These are phyloP conservation scores for Pulveroboletus frians DNA, from an alignment of 768 basidiomycete species.

Conservation along the genomic window DNA sequence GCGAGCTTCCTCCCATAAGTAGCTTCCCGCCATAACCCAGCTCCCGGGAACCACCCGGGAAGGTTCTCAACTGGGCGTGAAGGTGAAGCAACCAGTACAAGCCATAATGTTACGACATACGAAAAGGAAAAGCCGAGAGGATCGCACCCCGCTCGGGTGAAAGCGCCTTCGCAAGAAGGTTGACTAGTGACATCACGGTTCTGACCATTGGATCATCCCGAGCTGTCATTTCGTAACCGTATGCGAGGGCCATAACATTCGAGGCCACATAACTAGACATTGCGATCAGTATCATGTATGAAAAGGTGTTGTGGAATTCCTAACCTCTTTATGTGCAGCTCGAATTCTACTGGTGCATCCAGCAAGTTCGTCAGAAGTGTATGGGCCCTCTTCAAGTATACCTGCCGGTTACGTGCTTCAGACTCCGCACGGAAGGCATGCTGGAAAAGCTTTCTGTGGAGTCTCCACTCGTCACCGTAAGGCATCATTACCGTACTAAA, in stretches of 20 bases:
- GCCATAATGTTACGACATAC: conserved; percentile 6
- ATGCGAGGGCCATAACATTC: conserved; percentile 23
- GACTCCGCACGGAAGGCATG: conserved; percentile 24
- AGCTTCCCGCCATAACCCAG: conserved; percentile 18
- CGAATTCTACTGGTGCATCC: conserved; percentile 21
- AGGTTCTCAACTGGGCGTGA: conserved; percentile 14
- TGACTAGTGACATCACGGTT: conserved; percentile 13
- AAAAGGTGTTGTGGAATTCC: not conserved
- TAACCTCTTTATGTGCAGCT: conserved; percentile 21
- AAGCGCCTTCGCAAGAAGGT: conserved; percentile 18
- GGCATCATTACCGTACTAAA: conserved; percentile 27
- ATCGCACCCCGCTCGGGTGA: conserved; percentile 18
- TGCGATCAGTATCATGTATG: not conserved
- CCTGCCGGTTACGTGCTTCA: conserved; percentile 14
- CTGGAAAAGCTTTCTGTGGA: conserved; percentile 29
- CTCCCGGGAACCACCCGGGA: conserved; percentile 24
- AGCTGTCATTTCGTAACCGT: conserved; percentile 19
- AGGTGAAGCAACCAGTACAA: not conserved
- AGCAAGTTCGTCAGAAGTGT: conserved; percentile 21
- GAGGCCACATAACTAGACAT: conserved; percentile 21
- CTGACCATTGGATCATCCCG: conserved; percentile 21
- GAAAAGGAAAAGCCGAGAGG: conserved; percentile 20
- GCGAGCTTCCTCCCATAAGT: conserved; percentile 10
- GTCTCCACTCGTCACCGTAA: conserved; percentile 28
- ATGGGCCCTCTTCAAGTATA: conserved; percentile 17